These are phyloP conservation scores for Niveomyces coronatus DNA, from an alignment of 2,329 filamentous ascomycete species.

Conservation along the genomic window DNA sequence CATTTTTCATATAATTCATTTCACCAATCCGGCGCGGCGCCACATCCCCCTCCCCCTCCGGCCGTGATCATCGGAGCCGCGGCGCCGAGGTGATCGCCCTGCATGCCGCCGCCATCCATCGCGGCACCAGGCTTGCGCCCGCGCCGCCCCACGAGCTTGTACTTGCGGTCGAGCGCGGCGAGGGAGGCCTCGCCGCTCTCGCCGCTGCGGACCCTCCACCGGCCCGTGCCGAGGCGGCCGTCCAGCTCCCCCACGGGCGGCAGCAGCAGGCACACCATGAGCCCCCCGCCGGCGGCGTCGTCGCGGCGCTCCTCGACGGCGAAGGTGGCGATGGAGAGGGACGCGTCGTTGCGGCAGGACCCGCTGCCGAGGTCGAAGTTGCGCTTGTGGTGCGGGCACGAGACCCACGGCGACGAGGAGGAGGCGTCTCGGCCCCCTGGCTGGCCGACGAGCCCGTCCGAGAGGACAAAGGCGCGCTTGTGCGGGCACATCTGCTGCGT, in stretches of 20 bases:
- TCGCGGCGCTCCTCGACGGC: conserved; percentile 53
- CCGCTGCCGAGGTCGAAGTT: conserved; percentile 72
- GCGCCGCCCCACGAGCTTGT: conserved; percentile 32
- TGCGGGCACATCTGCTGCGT: conserved; percentile 94
- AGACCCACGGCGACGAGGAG: conserved; percentile 56
- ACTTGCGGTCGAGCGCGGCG: conserved; percentile 36
- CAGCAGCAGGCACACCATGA: conserved; percentile 67
- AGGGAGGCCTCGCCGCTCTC: conserved; percentile 39
- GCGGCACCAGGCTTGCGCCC: conserved; percentile 31
- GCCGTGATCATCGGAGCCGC: conserved; percentile 21
- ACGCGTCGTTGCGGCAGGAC: conserved; percentile 62
- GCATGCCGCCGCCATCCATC: conserved; percentile 19
- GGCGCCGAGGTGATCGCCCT: conserved; percentile 28
- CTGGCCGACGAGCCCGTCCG: conserved; percentile 74
- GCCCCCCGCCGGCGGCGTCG: no score
- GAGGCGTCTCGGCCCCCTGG: conserved; percentile 25
- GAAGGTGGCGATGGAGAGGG: conserved; percentile 75
- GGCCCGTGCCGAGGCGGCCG: conserved; percentile 62
- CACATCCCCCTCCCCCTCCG: conserved; percentile 17
- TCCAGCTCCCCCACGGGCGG: conserved; percentile 76
- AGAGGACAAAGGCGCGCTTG: conserved; percentile 81
- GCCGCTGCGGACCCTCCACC: conserved; percentile 67
- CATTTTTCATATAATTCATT: no score
- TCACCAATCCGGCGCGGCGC: conserved; percentile 38
- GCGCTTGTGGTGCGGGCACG: conserved; percentile 80